phyloP scores from a whole-genome alignment of 768 basidiomycete genomes.

The Kwoniella dendrophila region DNA sequence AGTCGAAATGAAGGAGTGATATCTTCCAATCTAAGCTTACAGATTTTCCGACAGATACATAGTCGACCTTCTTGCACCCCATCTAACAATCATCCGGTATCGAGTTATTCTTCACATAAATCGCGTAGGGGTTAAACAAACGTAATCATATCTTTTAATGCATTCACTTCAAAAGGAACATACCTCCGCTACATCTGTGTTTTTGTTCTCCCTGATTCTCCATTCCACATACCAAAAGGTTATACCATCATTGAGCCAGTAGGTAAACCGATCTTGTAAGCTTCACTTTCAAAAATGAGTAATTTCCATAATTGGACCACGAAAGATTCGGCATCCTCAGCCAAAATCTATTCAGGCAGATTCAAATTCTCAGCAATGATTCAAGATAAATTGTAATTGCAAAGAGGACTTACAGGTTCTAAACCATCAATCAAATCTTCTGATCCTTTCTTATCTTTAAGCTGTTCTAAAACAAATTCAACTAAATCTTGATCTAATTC shows the following conservation, averaged over 20 bases:
- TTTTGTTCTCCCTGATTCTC: neutral
- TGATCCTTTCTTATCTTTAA: conserved; percentile 85
- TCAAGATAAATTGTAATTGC: neutral
- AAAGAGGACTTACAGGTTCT: conserved; percentile 70
- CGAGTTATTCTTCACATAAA: too few relatives aligned
- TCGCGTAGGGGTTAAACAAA: neutral
- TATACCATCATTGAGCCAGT: conserved; percentile 78
- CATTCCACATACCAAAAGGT: neutral
- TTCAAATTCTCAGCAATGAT: neutral
- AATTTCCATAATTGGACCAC: conserved; percentile 83
- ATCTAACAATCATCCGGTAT: too few relatives aligned
- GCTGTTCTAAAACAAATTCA: conserved; percentile 89
- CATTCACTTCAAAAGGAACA: conserved; percentile 14
- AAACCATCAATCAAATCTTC: conserved; percentile 84
- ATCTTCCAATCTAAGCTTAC: too few relatives aligned
- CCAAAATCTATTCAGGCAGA: conserved; percentile 69
- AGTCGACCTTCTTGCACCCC: too few relatives aligned
- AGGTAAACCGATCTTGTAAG: conserved; percentile 82
- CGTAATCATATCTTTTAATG: conserved; percentile 14
- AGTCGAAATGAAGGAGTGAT: too few relatives aligned
- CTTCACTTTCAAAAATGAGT: conserved; percentile 92
- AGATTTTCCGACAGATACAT: too few relatives aligned
- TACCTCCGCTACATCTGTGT: conserved; percentile 11
- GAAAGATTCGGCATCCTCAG: conserved; percentile 84
- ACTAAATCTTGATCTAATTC: conserved; percentile 91